Percentiles rank a stretch among this genome's conserved stretches.
These are phyloP conservation scores for Ustilago trichophora DNA, from an alignment of 1,284 basidiomycete species.

Conservation along the genomic window DNA sequence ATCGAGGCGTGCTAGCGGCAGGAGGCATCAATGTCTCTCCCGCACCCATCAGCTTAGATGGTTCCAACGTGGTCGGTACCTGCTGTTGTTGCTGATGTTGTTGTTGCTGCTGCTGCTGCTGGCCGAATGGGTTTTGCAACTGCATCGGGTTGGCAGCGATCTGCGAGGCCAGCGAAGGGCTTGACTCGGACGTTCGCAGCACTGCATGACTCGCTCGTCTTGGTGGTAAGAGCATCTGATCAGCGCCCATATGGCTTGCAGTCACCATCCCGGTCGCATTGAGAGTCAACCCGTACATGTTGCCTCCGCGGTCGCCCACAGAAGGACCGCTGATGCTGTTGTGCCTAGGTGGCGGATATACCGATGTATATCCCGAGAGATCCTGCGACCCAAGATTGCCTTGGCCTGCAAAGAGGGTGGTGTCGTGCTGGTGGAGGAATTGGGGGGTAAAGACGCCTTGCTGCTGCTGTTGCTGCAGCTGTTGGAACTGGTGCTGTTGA, in stretches of 20 bases:
- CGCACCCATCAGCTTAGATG: conserved; percentile 20
- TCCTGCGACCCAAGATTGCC: conserved; percentile 10
- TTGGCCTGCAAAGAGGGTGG: conserved; percentile 27
- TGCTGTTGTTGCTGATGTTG: conserved; percentile 14
- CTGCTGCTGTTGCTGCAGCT: too few species aligned
- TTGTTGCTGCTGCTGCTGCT: too few species aligned
- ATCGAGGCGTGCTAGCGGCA: conserved; percentile 27
- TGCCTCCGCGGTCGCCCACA: neutral
- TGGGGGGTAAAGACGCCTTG: conserved; percentile 30
- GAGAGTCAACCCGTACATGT: conserved; percentile 11
- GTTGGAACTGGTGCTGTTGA: conserved; percentile 3
- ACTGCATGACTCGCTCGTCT: conserved; percentile 15
- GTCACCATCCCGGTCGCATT: conserved; percentile 19
- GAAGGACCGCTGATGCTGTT: conserved; percentile 16
- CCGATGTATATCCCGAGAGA: conserved; percentile 41
- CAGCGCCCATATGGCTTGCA: neutral
- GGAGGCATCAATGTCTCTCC: conserved; percentile 15
- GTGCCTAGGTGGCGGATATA: conserved; percentile 40
- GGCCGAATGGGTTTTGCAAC: conserved; percentile 40
- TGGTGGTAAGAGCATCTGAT: conserved; percentile 25
- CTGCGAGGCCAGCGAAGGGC: conserved; percentile 34
- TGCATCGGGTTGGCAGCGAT: conserved; percentile 50
- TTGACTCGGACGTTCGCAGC: conserved; percentile 23
- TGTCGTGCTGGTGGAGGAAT: conserved; percentile 37
- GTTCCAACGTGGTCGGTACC: conserved; percentile 23